These are phyloP conservation scores for Brassica rapa DNA, from an alignment of 345 rosid species.

Conservation along the genomic window DNA sequence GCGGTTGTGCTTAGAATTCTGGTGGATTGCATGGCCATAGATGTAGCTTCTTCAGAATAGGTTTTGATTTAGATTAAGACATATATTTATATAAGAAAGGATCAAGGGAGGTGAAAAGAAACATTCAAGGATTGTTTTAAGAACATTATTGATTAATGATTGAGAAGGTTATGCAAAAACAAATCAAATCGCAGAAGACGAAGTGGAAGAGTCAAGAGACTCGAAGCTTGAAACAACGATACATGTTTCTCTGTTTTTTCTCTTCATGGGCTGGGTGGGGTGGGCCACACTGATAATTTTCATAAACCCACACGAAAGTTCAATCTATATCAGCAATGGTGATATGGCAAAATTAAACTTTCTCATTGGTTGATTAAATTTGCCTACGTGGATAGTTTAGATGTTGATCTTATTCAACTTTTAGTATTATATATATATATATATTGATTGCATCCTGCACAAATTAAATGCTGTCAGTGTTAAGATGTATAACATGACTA, in stretches of 20 bases:
- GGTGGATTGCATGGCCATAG: too few relatives aligned
- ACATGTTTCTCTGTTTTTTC: not conserved
- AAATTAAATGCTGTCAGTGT: too few relatives aligned
- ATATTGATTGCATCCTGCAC: too few relatives aligned
- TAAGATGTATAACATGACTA: too few relatives aligned
- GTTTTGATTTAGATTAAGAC: not conserved
- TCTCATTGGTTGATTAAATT: too few relatives aligned
- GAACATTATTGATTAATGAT: not conserved
- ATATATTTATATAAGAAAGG: not conserved
- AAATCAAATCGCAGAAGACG: not conserved
- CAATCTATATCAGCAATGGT: not conserved
- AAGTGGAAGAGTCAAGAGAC: not conserved
- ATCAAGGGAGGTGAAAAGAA: not conserved
- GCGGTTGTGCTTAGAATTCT: not conserved
- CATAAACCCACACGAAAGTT: not conserved
- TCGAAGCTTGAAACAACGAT: not conserved
- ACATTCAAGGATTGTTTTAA: not conserved
- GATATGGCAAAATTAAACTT: not conserved
- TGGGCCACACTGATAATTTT: not conserved
- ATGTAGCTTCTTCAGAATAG: too few relatives aligned
- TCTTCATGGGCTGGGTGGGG: not conserved
- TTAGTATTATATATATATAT: too few relatives aligned
- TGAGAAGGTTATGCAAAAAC: not conserved
- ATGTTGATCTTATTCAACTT: too few relatives aligned
- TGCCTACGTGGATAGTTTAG: too few relatives aligned